Conservation (phyloP, 1,139 yeast genomes). For the Zhuliangozyma parablackwelliae region DNA sequence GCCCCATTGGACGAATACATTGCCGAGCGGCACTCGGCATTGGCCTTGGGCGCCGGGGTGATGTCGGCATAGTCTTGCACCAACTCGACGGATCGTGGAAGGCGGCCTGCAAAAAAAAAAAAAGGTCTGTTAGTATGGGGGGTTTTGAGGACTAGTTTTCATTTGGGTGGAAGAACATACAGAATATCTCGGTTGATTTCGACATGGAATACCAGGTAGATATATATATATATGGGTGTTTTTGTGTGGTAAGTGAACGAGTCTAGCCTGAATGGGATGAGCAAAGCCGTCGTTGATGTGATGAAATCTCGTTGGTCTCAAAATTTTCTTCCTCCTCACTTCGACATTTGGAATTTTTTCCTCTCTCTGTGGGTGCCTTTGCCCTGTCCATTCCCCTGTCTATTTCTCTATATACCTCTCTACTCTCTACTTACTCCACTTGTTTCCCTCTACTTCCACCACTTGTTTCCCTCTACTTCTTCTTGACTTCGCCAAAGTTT, state of each 20-base stretch:
- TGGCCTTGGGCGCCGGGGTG: constrained; percentile 31
- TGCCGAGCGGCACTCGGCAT: constrained; percentile 42
- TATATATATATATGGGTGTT: too few relatives aligned
- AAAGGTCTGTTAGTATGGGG: constrained; percentile 12
- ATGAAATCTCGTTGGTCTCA: too few relatives aligned
- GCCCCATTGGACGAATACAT: constrained; percentile 52
- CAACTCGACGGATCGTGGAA: constrained; percentile 58
- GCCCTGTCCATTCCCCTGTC: too few relatives aligned
- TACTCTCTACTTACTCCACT: too few relatives aligned
- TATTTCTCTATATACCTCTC: too few relatives aligned
- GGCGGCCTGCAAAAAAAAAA: constrained; percentile 40
- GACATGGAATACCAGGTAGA: constrained; percentile 20
- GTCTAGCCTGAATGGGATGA: too few relatives aligned
- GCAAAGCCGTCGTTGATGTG: too few relatives aligned
- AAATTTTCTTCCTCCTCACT: too few relatives aligned
- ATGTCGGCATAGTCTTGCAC: constrained; percentile 46
- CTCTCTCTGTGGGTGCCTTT: too few relatives aligned
- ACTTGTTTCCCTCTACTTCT: not conserved
- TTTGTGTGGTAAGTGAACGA: too few relatives aligned
- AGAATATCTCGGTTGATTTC: constrained; percentile 37
- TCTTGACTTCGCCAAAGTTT: constrained; percentile 57
- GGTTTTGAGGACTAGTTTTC: not conserved
- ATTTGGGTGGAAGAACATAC: constrained; percentile 23
- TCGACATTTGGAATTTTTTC: too few relatives aligned
- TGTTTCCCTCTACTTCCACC: too few relatives aligned